Base-by-base conservation (phyloP, 495 filamentous ascomycete genomes). In the Hypoxylon cercidicola region DNA sequence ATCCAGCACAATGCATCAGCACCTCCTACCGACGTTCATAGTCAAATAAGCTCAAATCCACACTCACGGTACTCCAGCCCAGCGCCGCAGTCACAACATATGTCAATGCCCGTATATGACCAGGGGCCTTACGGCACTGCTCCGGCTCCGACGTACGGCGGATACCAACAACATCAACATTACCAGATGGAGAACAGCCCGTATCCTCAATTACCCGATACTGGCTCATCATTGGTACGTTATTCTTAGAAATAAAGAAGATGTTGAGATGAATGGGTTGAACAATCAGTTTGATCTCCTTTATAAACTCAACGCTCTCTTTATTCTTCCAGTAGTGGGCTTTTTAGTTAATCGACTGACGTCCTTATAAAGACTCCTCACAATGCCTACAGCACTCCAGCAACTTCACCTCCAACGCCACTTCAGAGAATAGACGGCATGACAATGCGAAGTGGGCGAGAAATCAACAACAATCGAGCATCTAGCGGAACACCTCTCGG, bases 341-440 rank as follows among this genome's bases (percentile, higher is more conserved):
- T 13, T 10, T 37, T 53, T 57, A 16, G 55, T 59, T 63, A 16
- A 63, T 30, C n/a, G 16, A 16, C n/a, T 47, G 34, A 12, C 13
- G 15, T 18, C 0, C 54, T 51, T 60, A 68, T 56, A 60, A 55
- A 76, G 68, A 69, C 63, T 11, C 52, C 65, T 11, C 72, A 78
- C 39, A 68, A 72, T 57, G 74, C 76, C 46, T 84, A 84, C 72
- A 81, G 73, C 68, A 84, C 79, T 59, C 84, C 79, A 6, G 80
- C 77, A 54, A 83, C 73, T 48, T 84, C 79, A 45, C 81, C 81
- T 4, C 81, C 78, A 13, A 83, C 76, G 28, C 81, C 81, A 4
- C 66, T 75, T 21, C 75, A 74, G 10, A 69, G 8, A 15, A 9
- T 68, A 13, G 79, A 80, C 30, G 53, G 66, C 1, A 73, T 77